These are phyloP conservation scores for Paecilomyces fulvus DNA, from an alignment of 2,329 filamentous ascomycete species.

Conservation along the genomic window DNA sequence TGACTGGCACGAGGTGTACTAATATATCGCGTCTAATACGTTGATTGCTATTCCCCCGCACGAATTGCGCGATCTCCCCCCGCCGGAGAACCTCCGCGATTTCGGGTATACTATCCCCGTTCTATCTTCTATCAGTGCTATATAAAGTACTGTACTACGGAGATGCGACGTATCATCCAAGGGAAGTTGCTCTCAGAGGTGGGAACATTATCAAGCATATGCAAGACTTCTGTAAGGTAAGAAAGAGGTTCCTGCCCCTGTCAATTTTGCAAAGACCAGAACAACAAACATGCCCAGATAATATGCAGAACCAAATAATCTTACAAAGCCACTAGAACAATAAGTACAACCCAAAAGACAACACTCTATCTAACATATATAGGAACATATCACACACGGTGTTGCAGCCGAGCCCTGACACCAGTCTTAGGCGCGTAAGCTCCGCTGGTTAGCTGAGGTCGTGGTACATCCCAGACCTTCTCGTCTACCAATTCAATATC, in stretches of 20 bases:
- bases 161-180: no score
- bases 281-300: no score
- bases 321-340: not conserved
- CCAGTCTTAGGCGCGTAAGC: slow-evolving; percentile 45
- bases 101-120: slow-evolving; percentile 3
- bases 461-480: slow-evolving; percentile 44
- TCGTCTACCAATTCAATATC: slow-evolving; percentile 43
- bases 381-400: slow-evolving; percentile 20
- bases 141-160: not conserved
- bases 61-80: not conserved
- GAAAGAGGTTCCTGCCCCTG: no score
- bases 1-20: not conserved
- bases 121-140: not conserved
- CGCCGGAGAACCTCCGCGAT: slow-evolving; percentile 2
- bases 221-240: no score
- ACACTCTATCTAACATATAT: not conserved
- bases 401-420: slow-evolving; percentile 46
- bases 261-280: no score
- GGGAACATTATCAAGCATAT: no score
- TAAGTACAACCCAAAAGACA: not conserved
- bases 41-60: not conserved
- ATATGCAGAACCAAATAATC: not conserved
- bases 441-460: slow-evolving; percentile 39
- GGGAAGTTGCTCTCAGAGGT: no score
- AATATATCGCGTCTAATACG: not conserved